Evolutionary conservation across 2,329 filamentous ascomycete genomes (phyloP).

Genomic region (Alternaria sp.): DNA sequence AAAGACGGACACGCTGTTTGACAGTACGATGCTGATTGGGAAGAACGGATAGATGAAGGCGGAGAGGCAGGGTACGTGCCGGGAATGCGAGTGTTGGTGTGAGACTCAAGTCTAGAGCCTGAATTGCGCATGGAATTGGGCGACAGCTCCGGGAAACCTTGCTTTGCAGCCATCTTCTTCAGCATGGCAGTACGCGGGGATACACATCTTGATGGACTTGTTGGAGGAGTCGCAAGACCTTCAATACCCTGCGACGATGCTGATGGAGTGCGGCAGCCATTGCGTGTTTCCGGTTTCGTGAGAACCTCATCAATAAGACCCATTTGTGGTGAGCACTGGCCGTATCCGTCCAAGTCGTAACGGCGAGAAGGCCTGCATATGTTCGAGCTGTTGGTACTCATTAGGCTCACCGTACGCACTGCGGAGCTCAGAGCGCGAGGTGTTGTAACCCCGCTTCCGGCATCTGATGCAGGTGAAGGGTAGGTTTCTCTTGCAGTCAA

Average conservation of each 20-base stretch:
- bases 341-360: constrained; percentile 25
- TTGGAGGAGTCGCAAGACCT: constrained; percentile 16
- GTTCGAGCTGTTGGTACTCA: constrained; percentile 40
- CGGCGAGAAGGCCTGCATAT: constrained; percentile 31
- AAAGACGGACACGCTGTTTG: constrained; percentile 18
- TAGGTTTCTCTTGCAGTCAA: constrained; percentile 36
- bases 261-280: constrained; percentile 4
- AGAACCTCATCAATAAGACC: constrained; percentile 28
- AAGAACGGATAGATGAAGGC: not conserved
- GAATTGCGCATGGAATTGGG: constrained; percentile 5
- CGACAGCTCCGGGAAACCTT: constrained; percentile 21
- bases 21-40: not conserved
- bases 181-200: constrained; percentile 43
- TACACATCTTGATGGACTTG: constrained; percentile 25
- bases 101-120: constrained; percentile 1
- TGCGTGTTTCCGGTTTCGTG: not conserved
- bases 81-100: constrained; percentile 8
- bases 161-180: constrained; percentile 32
- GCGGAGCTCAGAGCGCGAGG: constrained; percentile 22
- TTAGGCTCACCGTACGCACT: constrained; percentile 25
- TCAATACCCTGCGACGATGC: not conserved
- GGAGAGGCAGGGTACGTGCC: constrained; percentile 4
- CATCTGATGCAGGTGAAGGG: constrained; percentile 38
- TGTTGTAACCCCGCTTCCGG: constrained; percentile 19
- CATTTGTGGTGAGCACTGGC: constrained; percentile 21